A percentile compares a stretch with the other conserved stretches of the same genome.
Conservation (phyloP, 2,329 filamentous ascomycete genomes). For the Penicillium sp. region DNA sequence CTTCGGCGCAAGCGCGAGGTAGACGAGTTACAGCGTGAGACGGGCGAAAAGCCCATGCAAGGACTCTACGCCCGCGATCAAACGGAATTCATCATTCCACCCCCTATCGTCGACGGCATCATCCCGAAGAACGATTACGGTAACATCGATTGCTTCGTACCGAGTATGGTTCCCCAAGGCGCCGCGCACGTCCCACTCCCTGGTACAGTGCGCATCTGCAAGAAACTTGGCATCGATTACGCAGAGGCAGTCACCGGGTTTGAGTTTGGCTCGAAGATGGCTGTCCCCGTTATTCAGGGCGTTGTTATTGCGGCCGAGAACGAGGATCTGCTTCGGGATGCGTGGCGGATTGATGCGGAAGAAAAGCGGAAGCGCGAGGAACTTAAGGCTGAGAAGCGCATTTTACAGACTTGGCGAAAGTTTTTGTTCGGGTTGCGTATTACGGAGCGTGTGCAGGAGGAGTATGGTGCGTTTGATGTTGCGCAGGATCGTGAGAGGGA, state of each 20-base stretch:
- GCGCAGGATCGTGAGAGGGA: constrained; percentile 40
- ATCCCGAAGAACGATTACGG: constrained; percentile 96
- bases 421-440: constrained; percentile 87
- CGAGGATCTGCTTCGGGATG: constrained; percentile 73
- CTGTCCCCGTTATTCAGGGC: constrained; percentile 87
- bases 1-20: constrained; percentile 86
- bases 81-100: constrained; percentile 94
- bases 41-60: constrained; percentile 83
- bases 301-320: constrained; percentile 87
- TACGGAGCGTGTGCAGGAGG: constrained; percentile 73
- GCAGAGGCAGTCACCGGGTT: constrained; percentile 96
- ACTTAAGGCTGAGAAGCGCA: constrained; percentile 76
- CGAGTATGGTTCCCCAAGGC: constrained; percentile 87
- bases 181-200: constrained; percentile 83
- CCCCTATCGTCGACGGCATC: constrained; percentile 79
- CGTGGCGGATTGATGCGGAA: constrained; percentile 77
- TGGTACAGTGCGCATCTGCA: constrained; percentile 79
- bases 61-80: constrained; percentile 83
- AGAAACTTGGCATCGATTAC: constrained; percentile 81
- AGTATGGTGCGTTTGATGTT: constrained; percentile 68
- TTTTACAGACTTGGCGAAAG: constrained; percentile 80
- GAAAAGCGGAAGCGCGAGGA: constrained; percentile 80
- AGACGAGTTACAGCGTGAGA: constrained; percentile 79
- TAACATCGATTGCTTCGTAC: constrained; percentile 94
- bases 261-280: constrained; percentile 93